Evolutionary conservation across 345 rosid species (phyloP).

Genomic region (Syzygium aqueum): DNA sequence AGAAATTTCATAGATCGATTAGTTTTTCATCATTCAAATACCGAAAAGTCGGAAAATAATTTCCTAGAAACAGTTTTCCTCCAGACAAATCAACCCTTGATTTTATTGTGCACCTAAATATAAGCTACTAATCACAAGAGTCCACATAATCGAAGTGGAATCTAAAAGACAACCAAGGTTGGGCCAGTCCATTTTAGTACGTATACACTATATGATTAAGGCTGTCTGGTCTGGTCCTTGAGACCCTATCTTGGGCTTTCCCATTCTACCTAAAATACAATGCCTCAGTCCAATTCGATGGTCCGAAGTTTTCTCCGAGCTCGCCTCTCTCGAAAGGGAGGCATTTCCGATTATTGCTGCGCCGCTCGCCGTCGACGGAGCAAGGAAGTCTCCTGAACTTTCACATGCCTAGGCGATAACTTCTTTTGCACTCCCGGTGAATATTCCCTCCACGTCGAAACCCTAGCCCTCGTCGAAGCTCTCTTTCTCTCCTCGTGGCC

Average conservation of each 20-base stretch:
- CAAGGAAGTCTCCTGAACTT: background rate
- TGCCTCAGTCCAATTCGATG: background rate
- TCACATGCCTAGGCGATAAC: background rate
- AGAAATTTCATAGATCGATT: background rate
- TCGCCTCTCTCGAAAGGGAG: background rate
- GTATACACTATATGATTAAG: background rate
- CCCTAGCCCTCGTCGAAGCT: too few species aligned
- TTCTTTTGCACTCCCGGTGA: rapidly evolving
- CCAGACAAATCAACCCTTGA: background rate
- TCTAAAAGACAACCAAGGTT: background rate
- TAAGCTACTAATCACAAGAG: background rate
- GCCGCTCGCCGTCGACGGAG: background rate
- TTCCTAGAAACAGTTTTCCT: rapidly evolving
- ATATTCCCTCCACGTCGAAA: background rate
- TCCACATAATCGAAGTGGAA: background rate
- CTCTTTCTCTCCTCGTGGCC: too few species aligned
- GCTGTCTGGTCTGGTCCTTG: background rate
- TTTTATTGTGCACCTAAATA: background rate
- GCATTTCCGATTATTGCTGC: background rate
- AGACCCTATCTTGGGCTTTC: background rate
- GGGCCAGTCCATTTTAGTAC: background rate
- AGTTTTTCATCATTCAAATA: background rate
- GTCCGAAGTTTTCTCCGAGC: background rate
- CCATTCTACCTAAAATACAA: background rate
- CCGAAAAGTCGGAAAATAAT: background rate